A percentile compares a stretch with the other conserved stretches of the same genome.
Conservation (phyloP, 108 stramenopile species). For the Cyclostephanos tholiformis region DNA sequence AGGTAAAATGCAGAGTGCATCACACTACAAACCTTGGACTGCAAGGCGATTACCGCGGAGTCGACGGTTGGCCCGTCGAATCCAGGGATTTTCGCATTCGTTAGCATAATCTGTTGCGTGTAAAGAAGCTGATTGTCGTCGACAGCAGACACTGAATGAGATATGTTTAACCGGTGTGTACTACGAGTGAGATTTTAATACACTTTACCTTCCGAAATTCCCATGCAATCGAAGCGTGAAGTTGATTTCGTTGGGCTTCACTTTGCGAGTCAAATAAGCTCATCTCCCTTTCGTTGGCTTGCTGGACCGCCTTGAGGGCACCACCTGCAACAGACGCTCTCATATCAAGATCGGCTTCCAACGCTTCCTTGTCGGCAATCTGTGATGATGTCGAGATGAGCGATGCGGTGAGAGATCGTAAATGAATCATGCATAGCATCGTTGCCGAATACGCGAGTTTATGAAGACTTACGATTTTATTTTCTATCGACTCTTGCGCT, state of each 20-base stretch:
- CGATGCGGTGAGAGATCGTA: background rate
- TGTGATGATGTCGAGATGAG: background rate
- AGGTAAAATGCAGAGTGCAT: conserved; percentile 88
- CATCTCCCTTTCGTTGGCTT: conserved; percentile 71
- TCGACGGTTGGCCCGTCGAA: conserved; percentile 87
- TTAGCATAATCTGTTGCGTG: conserved; percentile 68
- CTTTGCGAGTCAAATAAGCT: conserved; percentile 60
- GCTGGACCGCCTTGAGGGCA: conserved; percentile 60
- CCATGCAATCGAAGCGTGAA: conserved; percentile 66
- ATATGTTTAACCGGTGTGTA: background rate
- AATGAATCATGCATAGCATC: background rate
- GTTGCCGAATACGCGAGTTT: background rate
- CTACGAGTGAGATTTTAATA: background rate
- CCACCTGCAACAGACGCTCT: conserved; percentile 75
- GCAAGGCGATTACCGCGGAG: conserved; percentile 52
- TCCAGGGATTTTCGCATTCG: conserved; percentile 68
- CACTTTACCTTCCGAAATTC: conserved; percentile 58
- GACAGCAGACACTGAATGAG: background rate
- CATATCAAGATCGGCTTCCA: conserved; percentile 60
- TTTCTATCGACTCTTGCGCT: conserved; percentile 54
- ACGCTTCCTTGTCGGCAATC: conserved; percentile 43
- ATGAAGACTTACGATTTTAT: conserved; percentile 50
- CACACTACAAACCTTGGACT: conserved; percentile 76
- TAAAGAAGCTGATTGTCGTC: conserved; percentile 56
- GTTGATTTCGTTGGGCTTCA: conserved; percentile 58